A percentile compares a stretch with the other conserved stretches of the same genome.
phyloP scores from a whole-genome alignment of 2,329 filamentous ascomycete genomes.

The Chaetomiaceae sp. region DNA sequence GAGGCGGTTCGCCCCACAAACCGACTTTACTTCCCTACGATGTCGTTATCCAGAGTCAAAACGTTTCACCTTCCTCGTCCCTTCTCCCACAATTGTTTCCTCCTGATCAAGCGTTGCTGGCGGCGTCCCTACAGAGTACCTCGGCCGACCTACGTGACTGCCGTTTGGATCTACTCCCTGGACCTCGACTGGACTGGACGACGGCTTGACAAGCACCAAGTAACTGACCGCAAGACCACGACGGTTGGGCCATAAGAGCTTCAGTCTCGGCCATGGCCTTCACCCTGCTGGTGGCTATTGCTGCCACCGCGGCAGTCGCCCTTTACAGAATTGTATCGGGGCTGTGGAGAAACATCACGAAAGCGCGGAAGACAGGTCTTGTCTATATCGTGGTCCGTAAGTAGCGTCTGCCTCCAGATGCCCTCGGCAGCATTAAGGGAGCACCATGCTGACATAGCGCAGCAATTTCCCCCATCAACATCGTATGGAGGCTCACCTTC shows the following conservation, averaged over 20 bases:
- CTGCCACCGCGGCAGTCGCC: slow-evolving; percentile 33
- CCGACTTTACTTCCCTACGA: no score
- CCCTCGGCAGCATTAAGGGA: not conserved
- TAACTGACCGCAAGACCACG: not conserved
- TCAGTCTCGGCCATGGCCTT: slow-evolving; percentile 32
- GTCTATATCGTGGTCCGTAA: slow-evolving; percentile 52
- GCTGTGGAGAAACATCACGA: slow-evolving; percentile 43
- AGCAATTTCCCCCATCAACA: slow-evolving; percentile 49
- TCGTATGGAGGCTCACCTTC: slow-evolving; percentile 53
- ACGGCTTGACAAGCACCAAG: no score
- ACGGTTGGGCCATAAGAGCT: not conserved
- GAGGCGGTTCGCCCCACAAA: no score
- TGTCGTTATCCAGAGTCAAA: no score
- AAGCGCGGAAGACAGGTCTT: slow-evolving; percentile 48
- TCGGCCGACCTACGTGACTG: no score
- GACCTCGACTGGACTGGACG: not conserved
- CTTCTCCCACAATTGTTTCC: no score
- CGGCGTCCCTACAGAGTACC: no score
- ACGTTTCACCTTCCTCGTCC: no score
- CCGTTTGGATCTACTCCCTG: no score
- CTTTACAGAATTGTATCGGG: slow-evolving; percentile 32
- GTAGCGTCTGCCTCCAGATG: slow-evolving; percentile 29
- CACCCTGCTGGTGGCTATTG: slow-evolving; percentile 34
- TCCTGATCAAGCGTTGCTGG: no score
- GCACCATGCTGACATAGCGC: slow-evolving; percentile 14